phyloP scores from a whole-genome alignment of 1,284 basidiomycete species.

The Sporisorium scitamineum region DNA sequence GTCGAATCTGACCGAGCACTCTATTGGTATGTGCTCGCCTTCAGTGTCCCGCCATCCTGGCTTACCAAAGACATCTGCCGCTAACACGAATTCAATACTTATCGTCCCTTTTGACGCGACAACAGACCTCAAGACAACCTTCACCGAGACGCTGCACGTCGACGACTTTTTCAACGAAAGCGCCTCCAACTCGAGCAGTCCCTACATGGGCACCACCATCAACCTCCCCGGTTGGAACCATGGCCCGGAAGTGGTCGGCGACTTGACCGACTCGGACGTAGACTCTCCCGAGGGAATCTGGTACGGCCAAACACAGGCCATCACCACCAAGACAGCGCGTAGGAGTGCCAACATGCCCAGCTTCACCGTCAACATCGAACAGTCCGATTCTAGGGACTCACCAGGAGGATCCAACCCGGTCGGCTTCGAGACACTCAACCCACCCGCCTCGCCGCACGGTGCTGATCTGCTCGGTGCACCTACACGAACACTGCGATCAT shows the following conservation, averaged over 20 bases:
- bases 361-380: conserved; percentile 33
- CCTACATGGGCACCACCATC: conserved; percentile 35
- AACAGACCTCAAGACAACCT: conserved; percentile 39
- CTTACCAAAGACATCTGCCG: background rate
- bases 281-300: conserved; percentile 46
- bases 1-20: conserved; percentile 29
- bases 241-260: conserved; percentile 20
- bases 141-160: conserved; percentile 43
- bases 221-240: conserved; percentile 55
- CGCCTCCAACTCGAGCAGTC: conserved; percentile 34
- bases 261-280: conserved; percentile 34
- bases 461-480: conserved; percentile 24
- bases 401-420: conserved; percentile 25
- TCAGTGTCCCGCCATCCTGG: background rate
- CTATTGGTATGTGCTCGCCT: conserved; percentile 25
- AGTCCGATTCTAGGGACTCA: conserved; percentile 18
- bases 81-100: background rate
- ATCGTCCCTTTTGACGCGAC: background rate
- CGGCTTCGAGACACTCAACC: conserved; percentile 26
- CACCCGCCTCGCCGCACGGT: conserved; percentile 1
- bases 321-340: conserved; percentile 19
- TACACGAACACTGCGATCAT: conserved; percentile 37
- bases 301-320: conserved; percentile 34
- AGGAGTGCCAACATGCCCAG: conserved; percentile 23
- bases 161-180: conserved; percentile 51